Base-by-base conservation (phyloP, 2,329 filamentous ascomycete species). In the Aspergillus clavatus region DNA sequence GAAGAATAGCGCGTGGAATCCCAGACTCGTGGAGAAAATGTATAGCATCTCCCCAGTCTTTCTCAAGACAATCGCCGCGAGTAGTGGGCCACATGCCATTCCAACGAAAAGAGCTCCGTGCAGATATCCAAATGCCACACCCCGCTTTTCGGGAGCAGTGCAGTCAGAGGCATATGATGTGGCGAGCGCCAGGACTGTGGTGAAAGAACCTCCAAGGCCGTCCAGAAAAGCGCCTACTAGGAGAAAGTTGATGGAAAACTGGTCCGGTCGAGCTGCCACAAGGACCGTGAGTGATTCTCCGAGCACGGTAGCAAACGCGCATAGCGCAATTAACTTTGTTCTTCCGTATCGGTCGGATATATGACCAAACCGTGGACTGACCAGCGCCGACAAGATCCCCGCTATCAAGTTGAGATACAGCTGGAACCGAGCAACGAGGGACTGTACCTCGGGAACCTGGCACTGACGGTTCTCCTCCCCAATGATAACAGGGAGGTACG, bases 81-180 rank as follows among this genome's bases (percentile, higher is more conserved):
- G 61, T 2, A 94, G 76, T 6, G 93, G 93, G 0, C 93, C 93
- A 24, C 91, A 69, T 0, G 93, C 91, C 37, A 97, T 81, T n/a
- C 93, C 93, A 1, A 80, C 78, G 66, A 95, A 97, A 7, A 98
- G 74, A 55, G 85, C 89, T 8, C 88, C 89, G 58, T 97, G 88
- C 57, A 97, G 84, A 62, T 90, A 91, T 5, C 89, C 90, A 65
- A 97, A 93, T 4, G 83, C 81, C 6, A 95, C 86, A 48, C 85
- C 87, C 16, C 93, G 82, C 59, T 81, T 81, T 23, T 86, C 84
- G 0, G 89, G 87, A 3, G 86, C 75, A 0, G 89, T 91, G 67
- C 89, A 95, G 66, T 98, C 93, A 31, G 88, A 84, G 10, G 87
- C 84, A 66, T 97, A 98, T 0, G 91, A 89, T 64, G 94, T 84